Evolutionary conservation across 768 basidiomycete species (phyloP).

Genomic region (Rubroboletus pulcherrimus): DNA sequence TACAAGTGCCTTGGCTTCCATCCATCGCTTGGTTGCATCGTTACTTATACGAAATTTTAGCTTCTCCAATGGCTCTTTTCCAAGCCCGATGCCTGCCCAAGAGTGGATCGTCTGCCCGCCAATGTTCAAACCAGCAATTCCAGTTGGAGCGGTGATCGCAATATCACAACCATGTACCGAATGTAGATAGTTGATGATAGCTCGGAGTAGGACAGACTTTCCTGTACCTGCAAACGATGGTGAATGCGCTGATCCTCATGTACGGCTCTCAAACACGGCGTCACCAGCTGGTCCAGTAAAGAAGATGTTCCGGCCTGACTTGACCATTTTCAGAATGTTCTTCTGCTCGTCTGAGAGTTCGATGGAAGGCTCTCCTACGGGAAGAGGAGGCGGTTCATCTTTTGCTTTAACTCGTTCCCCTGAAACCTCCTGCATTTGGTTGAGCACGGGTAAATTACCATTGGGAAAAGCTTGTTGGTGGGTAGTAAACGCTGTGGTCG

Average conservation of each 20-base stretch:
- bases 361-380: conserved; percentile 7
- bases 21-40: conserved; percentile 45
- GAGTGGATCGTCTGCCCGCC: conserved; percentile 67
- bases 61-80: conserved; percentile 42
- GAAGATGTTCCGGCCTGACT: conserved; percentile 58
- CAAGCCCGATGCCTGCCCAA: conserved; percentile 62
- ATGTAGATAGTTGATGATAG: conserved; percentile 47
- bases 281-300: conserved; percentile 74
- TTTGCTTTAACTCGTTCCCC: neutral
- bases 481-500: neutral
- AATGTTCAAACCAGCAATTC: conserved; percentile 67
- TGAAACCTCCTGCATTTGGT: neutral
- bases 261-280: neutral
- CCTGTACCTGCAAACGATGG: conserved; percentile 48
- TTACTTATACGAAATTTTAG: conserved; percentile 37
- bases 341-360: conserved; percentile 40
- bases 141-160: conserved; percentile 64
- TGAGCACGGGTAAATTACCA: neutral
- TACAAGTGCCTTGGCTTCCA: conserved; percentile 48
- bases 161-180: conserved; percentile 32
- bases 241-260: neutral
- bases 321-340: conserved; percentile 42
- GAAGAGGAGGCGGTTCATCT: neutral
- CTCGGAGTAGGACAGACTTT: conserved; percentile 66
- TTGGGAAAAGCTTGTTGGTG: neutral